Conservation (phyloP, 495 filamentous ascomycete species). For the Cenococcum geophilum region DNA sequence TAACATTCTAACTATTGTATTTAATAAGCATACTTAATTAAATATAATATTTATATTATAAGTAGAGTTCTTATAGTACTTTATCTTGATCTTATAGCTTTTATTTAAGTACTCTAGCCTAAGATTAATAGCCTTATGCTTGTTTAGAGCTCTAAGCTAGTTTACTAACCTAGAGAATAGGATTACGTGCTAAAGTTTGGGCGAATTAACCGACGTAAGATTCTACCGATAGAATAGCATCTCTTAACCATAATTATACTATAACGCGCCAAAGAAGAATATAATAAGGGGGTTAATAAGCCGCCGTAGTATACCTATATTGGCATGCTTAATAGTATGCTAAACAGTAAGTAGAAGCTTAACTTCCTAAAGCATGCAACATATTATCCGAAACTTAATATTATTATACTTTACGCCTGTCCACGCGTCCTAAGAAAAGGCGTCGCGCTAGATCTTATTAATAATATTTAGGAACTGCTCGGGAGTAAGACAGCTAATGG, state of each 20-base stretch:
- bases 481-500: too few species aligned
- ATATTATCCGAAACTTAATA: too few species aligned
- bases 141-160: background rate
- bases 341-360: too few species aligned
- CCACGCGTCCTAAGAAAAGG: background rate
- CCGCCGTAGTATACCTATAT: too few species aligned
- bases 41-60: too few species aligned
- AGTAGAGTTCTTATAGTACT: too few species aligned
- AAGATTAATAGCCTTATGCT: background rate
- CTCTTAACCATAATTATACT: background rate
- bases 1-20: too few species aligned
- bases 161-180: too few species aligned
- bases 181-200: background rate
- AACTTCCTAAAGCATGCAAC: too few species aligned
- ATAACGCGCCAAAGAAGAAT: background rate
- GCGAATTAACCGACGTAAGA: background rate
- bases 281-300: too few species aligned
- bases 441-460: background rate
- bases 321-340: too few species aligned
- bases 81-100: background rate
- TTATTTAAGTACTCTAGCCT: background rate
- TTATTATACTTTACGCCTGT: background rate
- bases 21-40: too few species aligned
- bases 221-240: background rate
- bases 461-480: background rate